Percentiles rank a stretch among this genome's conserved stretches.
These are phyloP conservation scores for Eucommia ulmoides DNA, from an alignment of 257 asterid species.

Conservation along the genomic window DNA sequence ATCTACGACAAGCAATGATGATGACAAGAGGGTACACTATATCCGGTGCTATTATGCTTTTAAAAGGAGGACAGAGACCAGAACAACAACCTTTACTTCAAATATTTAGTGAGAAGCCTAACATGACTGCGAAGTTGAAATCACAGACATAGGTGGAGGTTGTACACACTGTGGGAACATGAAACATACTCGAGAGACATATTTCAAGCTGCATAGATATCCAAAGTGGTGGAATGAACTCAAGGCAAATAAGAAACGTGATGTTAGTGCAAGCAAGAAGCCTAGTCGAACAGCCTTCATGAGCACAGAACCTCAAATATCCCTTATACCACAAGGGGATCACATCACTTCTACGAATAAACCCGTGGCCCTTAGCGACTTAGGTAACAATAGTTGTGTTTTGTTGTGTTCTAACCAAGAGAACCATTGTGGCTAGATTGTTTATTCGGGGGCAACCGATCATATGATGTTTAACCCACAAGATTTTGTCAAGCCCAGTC, in stretches of 20 bases:
- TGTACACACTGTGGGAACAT: neutral
- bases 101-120: neutral
- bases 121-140: neutral
- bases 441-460: neutral
- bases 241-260: neutral
- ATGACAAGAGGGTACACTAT: neutral
- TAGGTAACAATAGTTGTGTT: neutral
- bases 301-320: neutral
- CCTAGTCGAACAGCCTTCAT: neutral
- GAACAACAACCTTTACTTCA: too few species aligned
- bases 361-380: neutral
- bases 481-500: neutral
- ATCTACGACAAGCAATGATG: neutral
- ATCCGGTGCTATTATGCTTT: neutral
- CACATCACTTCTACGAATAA: too few species aligned
- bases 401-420: neutral
- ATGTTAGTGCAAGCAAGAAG: neutral
- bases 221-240: too few species aligned
- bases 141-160: too few species aligned
- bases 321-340: neutral
- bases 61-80: neutral
- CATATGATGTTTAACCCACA: neutral
- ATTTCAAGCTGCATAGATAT: too few species aligned
- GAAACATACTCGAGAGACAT: too few species aligned
- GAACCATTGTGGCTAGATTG: neutral